Conservation (phyloP, 176 grass and related monocot genomes). For the Rhipidocladum racemiflorum region DNA sequence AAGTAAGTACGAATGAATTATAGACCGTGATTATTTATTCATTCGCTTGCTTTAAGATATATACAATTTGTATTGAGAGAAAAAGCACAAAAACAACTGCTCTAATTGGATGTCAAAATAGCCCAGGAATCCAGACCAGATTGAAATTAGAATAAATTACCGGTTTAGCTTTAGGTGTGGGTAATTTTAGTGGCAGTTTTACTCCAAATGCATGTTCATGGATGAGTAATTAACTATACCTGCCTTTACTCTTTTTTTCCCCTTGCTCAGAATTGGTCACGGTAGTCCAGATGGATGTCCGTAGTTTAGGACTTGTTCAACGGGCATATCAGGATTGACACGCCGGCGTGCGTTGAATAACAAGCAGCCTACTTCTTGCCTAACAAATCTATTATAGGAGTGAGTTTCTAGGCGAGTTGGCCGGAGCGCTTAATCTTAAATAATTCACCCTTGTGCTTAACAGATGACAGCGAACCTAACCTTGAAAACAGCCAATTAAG, state of each 20-base stretch:
- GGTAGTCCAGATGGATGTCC: background rate
- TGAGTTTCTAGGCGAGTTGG: background rate
- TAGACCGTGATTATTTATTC: too few relatives aligned
- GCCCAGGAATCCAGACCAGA: background rate
- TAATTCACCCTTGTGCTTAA: background rate
- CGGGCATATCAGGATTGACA: background rate
- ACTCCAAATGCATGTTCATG: background rate
- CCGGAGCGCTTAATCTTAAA: background rate
- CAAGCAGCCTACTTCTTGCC: background rate
- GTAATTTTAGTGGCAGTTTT: background rate
- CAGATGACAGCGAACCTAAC: background rate
- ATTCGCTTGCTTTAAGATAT: too few relatives aligned
- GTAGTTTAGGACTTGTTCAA: background rate
- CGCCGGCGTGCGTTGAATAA: background rate
- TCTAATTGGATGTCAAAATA: background rate
- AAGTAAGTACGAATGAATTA: too few relatives aligned
- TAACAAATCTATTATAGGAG: background rate
- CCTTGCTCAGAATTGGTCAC: background rate
- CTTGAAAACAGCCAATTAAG: background rate
- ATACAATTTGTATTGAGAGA: too few relatives aligned
- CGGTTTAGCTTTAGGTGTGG: background rate
- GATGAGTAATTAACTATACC: background rate
- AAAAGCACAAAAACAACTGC: too few relatives aligned
- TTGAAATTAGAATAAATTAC: background rate
- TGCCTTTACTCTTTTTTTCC: background rate